A percentile compares a stretch with the other conserved stretches of the same genome.
Conservation (phyloP, 768 basidiomycete genomes). For the Leccinellum albellum region DNA sequence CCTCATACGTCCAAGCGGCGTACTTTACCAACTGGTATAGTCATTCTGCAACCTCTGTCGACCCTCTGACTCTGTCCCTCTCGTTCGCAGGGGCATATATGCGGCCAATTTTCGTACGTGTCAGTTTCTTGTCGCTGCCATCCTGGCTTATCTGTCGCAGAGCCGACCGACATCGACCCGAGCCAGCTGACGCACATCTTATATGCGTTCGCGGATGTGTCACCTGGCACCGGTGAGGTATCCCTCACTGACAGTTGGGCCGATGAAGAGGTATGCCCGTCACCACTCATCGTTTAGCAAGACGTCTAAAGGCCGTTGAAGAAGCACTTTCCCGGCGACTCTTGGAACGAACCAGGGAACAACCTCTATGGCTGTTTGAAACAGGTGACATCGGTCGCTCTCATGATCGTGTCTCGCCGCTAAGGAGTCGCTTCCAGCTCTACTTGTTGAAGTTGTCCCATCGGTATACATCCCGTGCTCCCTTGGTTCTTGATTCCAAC, state of each 20-base stretch:
- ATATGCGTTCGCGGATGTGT: slow-evolving; percentile 77
- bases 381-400: slow-evolving; percentile 44
- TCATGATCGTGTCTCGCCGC: not conserved
- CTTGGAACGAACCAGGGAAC: slow-evolving; percentile 70
- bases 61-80: not conserved
- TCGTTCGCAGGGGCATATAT: slow-evolving; percentile 49
- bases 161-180: slow-evolving; percentile 60
- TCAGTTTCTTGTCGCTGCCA: not conserved
- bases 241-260: slow-evolving; percentile 70
- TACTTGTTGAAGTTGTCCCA: slow-evolving; percentile 58
- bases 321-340: slow-evolving; percentile 72
- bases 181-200: slow-evolving; percentile 68
- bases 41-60: not conserved
- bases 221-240: slow-evolving; percentile 57
- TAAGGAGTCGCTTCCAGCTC: slow-evolving; percentile 21
- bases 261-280: slow-evolving; percentile 53
- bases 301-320: slow-evolving; percentile 23
- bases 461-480: slow-evolving; percentile 28
- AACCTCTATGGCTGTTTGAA: slow-evolving; percentile 82
- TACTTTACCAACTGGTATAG: slow-evolving; percentile 37
- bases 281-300: not conserved
- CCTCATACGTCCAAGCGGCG: slow-evolving; percentile 30
- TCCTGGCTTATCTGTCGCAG: slow-evolving; percentile 32
- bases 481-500: not conserved
- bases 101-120: slow-evolving; percentile 58